Percentiles rank a stretch among this genome's conserved stretches.
Conservation (phyloP, 208 protist genomes). For the Blechomonas ayalai region DNA sequence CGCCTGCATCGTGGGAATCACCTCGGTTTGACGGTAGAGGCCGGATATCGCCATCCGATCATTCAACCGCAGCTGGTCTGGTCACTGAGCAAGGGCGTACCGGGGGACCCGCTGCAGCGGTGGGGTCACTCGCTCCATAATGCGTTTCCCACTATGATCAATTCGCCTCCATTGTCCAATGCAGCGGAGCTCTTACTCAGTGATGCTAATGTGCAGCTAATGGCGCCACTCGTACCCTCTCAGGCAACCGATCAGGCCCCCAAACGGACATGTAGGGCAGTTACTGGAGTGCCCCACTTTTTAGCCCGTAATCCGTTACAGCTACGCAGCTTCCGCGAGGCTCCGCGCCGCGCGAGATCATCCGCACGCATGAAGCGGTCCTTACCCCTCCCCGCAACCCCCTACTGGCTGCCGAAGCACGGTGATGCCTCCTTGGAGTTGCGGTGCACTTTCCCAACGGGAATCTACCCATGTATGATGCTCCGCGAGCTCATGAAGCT, state of each 20-base stretch:
- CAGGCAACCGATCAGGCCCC: no score
- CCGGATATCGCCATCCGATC: slow-evolving; percentile 32
- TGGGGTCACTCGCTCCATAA: slow-evolving; percentile 25
- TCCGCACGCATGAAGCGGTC: neutral
- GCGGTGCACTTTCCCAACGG: slow-evolving; percentile 41
- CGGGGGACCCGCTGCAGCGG: slow-evolving; percentile 38
- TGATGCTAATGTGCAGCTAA: no score
- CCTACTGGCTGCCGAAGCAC: slow-evolving; percentile 69
- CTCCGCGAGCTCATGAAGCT: slow-evolving; percentile 79
- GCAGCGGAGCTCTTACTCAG: no score
- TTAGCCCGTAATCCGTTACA: no score
- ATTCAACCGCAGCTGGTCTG: slow-evolving; percentile 9
- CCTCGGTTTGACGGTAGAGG: slow-evolving; percentile 28
- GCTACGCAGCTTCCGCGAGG: no score
- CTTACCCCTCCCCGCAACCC: slow-evolving; percentile 26
- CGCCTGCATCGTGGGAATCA: slow-evolving; percentile 32
- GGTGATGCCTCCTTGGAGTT: slow-evolving; percentile 54
- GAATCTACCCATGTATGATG: slow-evolving; percentile 71
- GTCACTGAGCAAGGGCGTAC: slow-evolving; percentile 13
- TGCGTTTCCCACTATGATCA: no score
- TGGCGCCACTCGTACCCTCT: no score
- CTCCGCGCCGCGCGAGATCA: neutral
- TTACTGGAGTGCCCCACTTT: no score
- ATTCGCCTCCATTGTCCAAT: no score
- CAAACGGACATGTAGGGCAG: no score